Evolutionary conservation across 352 stramenopile genomes (phyloP).

Genomic region (Phytophthora macrochlamydospora): DNA sequence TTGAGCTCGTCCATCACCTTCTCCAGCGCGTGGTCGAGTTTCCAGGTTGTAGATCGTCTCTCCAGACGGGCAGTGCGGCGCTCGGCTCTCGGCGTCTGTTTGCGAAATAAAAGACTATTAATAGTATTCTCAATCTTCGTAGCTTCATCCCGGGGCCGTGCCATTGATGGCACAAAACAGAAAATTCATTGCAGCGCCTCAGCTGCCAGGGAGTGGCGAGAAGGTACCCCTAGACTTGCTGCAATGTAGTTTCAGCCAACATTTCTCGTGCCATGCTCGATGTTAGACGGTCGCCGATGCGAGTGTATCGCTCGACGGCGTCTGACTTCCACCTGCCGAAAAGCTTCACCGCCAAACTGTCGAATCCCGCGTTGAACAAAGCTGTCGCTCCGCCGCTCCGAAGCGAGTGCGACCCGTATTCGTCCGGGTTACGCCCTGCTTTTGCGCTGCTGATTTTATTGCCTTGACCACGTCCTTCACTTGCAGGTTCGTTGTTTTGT

Average conservation of each 20-base stretch:
- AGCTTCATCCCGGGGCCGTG: too few species aligned
- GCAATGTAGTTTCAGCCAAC: constrained; percentile 1
- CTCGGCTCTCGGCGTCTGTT: too few species aligned
- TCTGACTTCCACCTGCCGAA: constrained; percentile 12
- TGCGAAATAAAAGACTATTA: too few species aligned
- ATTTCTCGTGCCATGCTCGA: constrained; percentile 2
- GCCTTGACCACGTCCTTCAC: neutral
- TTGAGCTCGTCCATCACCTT: too few species aligned
- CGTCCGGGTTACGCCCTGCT: neutral
- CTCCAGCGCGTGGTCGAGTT: too few species aligned
- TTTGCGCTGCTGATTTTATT: neutral
- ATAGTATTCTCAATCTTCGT: too few species aligned
- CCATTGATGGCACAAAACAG: neutral
- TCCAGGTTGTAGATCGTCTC: too few species aligned
- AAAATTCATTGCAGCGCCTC: neutral
- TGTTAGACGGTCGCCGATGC: neutral
- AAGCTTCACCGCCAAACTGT: constrained; percentile 8
- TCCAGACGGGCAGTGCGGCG: too few species aligned
- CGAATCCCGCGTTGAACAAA: constrained; percentile 11
- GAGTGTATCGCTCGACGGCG: constrained; percentile 4
- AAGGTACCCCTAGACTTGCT: neutral
- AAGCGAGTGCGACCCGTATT: constrained; percentile 8
- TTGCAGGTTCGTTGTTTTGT: neutral
- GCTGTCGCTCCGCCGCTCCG: constrained; percentile 6
- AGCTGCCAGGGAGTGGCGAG: constrained; percentile 1